These are phyloP conservation scores for Vigna radiata DNA, from an alignment of 306 rosid species.

Conservation along the genomic window DNA sequence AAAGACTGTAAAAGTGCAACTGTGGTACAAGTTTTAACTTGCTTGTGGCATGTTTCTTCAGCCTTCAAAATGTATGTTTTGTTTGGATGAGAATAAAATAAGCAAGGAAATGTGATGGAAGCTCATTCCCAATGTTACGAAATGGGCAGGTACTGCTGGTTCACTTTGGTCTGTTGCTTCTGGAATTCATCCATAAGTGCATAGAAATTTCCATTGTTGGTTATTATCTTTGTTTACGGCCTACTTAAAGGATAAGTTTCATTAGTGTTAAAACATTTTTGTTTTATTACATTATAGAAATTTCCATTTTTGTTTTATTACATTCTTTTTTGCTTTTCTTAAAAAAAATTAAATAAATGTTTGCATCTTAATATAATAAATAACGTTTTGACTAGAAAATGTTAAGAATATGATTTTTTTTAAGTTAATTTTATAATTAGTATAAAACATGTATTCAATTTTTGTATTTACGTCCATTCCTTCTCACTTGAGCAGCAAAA, in stretches of 20 bases:
- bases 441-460: background rate
- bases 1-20: conserved; percentile 12
- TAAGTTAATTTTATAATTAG: background rate
- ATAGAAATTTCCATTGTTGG: background rate
- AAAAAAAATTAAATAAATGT: background rate
- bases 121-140: background rate
- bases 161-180: background rate
- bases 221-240: background rate
- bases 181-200: background rate
- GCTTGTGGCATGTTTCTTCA: background rate
- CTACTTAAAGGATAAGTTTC: background rate
- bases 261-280: background rate
- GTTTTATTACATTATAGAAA: background rate
- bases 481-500: background rate
- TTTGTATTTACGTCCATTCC: background rate
- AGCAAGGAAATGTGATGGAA: background rate
- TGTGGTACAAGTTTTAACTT: conserved; percentile 5
- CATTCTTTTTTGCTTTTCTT: background rate
- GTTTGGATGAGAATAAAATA: background rate
- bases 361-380: background rate
- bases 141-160: background rate
- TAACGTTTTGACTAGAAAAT: too few species aligned
- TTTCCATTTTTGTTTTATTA: too few species aligned
- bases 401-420: too few species aligned
- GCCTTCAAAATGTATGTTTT: background rate